A percentile compares a stretch with the other conserved stretches of the same genome.
Evolutionary conservation across 495 filamentous ascomycete species (phyloP).

Genomic region (Chlorociboria aeruginascens): DNA sequence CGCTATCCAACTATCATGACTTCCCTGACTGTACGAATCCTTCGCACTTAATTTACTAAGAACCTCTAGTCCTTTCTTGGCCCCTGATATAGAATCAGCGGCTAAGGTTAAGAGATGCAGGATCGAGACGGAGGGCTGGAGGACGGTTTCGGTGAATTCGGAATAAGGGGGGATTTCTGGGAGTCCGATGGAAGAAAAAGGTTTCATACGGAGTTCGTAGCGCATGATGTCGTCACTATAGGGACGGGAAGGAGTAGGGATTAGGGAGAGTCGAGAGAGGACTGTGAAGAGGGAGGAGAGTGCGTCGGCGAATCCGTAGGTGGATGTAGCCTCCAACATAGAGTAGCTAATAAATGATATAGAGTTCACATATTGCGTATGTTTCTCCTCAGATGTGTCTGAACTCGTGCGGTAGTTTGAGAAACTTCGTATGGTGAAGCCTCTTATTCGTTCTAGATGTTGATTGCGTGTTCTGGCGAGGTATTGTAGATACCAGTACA

Average conservation of each 20-base stretch:
- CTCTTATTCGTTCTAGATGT: constrained; percentile 60
- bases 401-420: constrained; percentile 18
- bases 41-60: constrained; percentile 34
- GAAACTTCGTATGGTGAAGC: constrained; percentile 36
- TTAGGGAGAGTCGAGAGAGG: constrained; percentile 44
- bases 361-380: constrained; percentile 38
- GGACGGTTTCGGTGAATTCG: constrained; percentile 35
- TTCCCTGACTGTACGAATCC: constrained; percentile 33
- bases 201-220: constrained; percentile 86
- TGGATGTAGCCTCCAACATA: constrained; percentile 54
- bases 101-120: constrained; percentile 46
- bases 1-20: constrained; percentile 46
- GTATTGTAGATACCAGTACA: constrained; percentile 76
- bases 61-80: constrained; percentile 53
- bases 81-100: constrained; percentile 42
- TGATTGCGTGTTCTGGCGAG: constrained; percentile 40
- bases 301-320: constrained; percentile 58
- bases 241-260: constrained; percentile 47
- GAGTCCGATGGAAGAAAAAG: constrained; percentile 57
- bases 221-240: constrained; percentile 60
- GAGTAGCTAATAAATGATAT: constrained; percentile 46
- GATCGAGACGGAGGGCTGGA: constrained; percentile 25
- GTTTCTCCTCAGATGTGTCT: constrained; percentile 19
- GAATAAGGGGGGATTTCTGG: constrained; percentile 60
- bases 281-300: constrained; percentile 55